These are phyloP conservation scores for Phytopythium kandeliae DNA, from an alignment of 352 stramenopile species.

Conservation along the genomic window DNA sequence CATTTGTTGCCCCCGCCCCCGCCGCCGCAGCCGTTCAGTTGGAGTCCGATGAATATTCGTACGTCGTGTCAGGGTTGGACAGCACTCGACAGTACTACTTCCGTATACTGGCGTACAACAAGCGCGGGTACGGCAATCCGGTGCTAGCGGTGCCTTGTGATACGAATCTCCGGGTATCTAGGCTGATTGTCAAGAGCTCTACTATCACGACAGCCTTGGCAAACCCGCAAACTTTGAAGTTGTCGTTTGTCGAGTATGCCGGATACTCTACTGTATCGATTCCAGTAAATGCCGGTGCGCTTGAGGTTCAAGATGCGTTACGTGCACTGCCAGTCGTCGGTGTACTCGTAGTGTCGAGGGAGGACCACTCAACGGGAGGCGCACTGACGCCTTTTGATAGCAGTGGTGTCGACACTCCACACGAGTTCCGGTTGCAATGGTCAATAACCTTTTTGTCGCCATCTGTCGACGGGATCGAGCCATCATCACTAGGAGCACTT, in stretches of 20 bases:
- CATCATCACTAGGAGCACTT: slow-evolving; percentile 42
- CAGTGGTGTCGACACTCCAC: slow-evolving; percentile 32
- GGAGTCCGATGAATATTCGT: too few species aligned
- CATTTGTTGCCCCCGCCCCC: slow-evolving; percentile 15
- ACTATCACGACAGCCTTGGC: slow-evolving; percentile 25
- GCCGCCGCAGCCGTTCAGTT: background rate
- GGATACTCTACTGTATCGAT: slow-evolving; percentile 28
- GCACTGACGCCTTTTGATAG: slow-evolving; percentile 33
- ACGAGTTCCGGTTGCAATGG: slow-evolving; percentile 52
- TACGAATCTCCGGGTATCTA: slow-evolving; percentile 42
- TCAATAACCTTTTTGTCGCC: slow-evolving; percentile 68
- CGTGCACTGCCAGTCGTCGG: slow-evolving; percentile 41
- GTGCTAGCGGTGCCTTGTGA: slow-evolving; percentile 33
- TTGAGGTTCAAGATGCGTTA: slow-evolving; percentile 49
- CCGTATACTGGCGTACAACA: slow-evolving; percentile 81
- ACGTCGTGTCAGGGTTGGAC: slow-evolving; percentile 45
- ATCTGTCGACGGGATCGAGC: slow-evolving; percentile 41
- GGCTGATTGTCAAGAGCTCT: slow-evolving; percentile 27
- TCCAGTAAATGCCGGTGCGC: slow-evolving; percentile 38
- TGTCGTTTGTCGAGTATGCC: slow-evolving; percentile 53
- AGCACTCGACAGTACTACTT: slow-evolving; percentile 60
- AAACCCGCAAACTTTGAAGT: slow-evolving; percentile 41
- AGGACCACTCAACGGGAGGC: slow-evolving; percentile 54
- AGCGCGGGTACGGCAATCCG: slow-evolving; percentile 57
- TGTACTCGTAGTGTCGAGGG: slow-evolving; percentile 43